Base-by-base conservation (phyloP, 768 basidiomycete species). In the Boletus reticulatus region DNA sequence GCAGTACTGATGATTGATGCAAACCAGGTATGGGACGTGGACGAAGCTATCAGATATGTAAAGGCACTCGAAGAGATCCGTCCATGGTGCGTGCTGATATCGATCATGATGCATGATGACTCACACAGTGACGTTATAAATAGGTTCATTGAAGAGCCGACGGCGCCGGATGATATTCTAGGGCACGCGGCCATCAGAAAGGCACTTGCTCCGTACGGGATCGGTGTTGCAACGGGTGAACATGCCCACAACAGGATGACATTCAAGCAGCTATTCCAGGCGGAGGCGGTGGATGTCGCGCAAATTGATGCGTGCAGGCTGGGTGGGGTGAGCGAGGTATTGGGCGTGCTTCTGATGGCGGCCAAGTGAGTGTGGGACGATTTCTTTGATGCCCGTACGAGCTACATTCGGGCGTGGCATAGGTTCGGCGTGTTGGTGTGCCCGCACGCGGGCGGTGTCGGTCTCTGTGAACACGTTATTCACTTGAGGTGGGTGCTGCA, bases 1-100 rank as follows among this genome's bases (percentile, higher is more conserved):
- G 83, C 88, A 37, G 92, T 96, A 31, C 76, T 96, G 50, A 96
- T 97, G 94, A 90, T 96, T 59, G 94, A 98, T 69, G 89, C 92
- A 31, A 96, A 97, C 74, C 93, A 95, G 73, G 90, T 94, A 12
- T 93, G 90, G 89, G 94, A 95, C 62, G 94, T 97, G 8, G 77
- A 85, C 22, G 82, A 92, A 70, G 93, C 94, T 10, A 88, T 96
- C 61, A 87, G 92, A 44, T 94, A 94, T 70, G 91, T 94, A 55
- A 83, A 82, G 57, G 80, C 83, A 32, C 78, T 97, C 36, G 77
- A 81, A 61, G 84, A 84, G 49, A 84, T 92, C 67, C 90, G 86
- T 20, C 58, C 55, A 52, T 60, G 63, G 63, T 50, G 34, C 19
- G 49, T 43, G 47, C 29, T 32, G 38, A 24, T 6, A 16, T 10